Percentiles rank a stretch among this genome's conserved stretches.
Evolutionary conservation across 2,329 filamentous ascomycete genomes (phyloP).

Genomic region (Nemania sp.): DNA sequence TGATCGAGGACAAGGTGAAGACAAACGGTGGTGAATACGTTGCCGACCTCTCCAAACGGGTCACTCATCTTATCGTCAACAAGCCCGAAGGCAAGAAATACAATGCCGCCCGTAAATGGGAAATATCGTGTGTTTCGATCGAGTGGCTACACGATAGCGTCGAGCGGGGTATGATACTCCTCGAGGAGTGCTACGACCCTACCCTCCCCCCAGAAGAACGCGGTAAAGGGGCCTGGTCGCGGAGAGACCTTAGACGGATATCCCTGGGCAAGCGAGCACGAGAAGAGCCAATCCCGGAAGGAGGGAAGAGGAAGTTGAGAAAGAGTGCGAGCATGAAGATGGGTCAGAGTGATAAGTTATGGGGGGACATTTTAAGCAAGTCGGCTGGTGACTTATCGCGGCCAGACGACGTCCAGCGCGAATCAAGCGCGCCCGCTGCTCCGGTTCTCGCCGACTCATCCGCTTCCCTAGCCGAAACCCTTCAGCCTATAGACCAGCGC

Average conservation of each 20-base stretch:
- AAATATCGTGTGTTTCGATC: constrained; percentile 79
- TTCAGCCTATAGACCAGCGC: constrained; percentile 6
- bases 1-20: constrained; percentile 75
- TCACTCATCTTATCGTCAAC: constrained; percentile 88
- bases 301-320: constrained; percentile 82
- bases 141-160: constrained; percentile 90
- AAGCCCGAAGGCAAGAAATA: constrained; percentile 90
- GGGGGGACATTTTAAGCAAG: constrained; percentile 80
- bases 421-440: constrained; percentile 34
- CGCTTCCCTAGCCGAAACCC: constrained; percentile 18
- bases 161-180: constrained; percentile 87
- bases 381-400: constrained; percentile 50
- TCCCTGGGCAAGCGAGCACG: constrained; percentile 70
- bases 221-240: constrained; percentile 81
- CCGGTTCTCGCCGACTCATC: constrained; percentile 15
- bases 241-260: constrained; percentile 59
- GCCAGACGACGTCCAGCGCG: constrained; percentile 26
- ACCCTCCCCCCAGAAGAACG: constrained; percentile 75
- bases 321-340: constrained; percentile 89
- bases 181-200: constrained; percentile 88
- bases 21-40: constrained; percentile 85
- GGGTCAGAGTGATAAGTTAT: constrained; percentile 84
- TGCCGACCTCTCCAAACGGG: constrained; percentile 84
- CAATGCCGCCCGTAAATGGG: constrained; percentile 85
- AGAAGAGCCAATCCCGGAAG: constrained; percentile 59